These are phyloP conservation scores for Penicillium verhagenii DNA, from an alignment of 495 filamentous ascomycete genomes.

Conservation along the genomic window DNA sequence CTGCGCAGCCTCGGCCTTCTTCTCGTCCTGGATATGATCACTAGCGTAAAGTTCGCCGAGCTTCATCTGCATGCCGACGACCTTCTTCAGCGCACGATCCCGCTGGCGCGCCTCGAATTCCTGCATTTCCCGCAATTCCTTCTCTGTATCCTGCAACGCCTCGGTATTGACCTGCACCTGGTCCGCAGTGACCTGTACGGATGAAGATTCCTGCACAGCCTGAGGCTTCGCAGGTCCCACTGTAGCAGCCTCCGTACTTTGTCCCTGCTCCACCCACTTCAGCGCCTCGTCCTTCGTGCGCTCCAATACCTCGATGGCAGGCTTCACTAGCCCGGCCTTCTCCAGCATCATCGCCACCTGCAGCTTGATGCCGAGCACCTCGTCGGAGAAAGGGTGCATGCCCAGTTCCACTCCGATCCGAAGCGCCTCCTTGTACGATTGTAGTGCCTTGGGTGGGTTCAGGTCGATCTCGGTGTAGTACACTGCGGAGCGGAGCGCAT, in stretches of 20 bases:
- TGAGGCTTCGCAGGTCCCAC: slow-evolving; percentile 20
- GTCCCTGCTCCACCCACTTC: slow-evolving; percentile 55
- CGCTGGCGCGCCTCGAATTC: slow-evolving; percentile 57
- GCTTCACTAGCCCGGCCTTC: slow-evolving; percentile 61
- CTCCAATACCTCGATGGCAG: slow-evolving; percentile 73
- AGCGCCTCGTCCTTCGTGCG: slow-evolving; percentile 47
- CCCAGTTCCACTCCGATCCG: slow-evolving; percentile 63
- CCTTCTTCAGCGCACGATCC: slow-evolving; percentile 67
- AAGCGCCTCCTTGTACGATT: slow-evolving; percentile 78
- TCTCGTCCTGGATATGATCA: slow-evolving; percentile 47
- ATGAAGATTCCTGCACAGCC: slow-evolving; percentile 18
- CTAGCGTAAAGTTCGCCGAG: slow-evolving; percentile 71
- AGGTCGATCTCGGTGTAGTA: slow-evolving; percentile 77
- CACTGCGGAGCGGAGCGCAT: slow-evolving; percentile 77
- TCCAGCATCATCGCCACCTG: slow-evolving; percentile 77
- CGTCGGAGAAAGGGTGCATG: slow-evolving; percentile 85
- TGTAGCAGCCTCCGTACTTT: slow-evolving; percentile 35
- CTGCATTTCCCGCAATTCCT: slow-evolving; percentile 23
- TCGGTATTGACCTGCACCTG: slow-evolving; percentile 25
- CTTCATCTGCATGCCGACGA: slow-evolving; percentile 73
- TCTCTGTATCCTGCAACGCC: slow-evolving; percentile 30
- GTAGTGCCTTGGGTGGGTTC: slow-evolving; percentile 70
- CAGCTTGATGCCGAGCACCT: slow-evolving; percentile 85
- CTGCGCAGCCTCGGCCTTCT: slow-evolving; percentile 68
- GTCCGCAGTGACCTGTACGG: slow-evolving; percentile 16